Conservation (phyloP, 192 early-diverging fungal species). For the Coemansia biformis region DNA sequence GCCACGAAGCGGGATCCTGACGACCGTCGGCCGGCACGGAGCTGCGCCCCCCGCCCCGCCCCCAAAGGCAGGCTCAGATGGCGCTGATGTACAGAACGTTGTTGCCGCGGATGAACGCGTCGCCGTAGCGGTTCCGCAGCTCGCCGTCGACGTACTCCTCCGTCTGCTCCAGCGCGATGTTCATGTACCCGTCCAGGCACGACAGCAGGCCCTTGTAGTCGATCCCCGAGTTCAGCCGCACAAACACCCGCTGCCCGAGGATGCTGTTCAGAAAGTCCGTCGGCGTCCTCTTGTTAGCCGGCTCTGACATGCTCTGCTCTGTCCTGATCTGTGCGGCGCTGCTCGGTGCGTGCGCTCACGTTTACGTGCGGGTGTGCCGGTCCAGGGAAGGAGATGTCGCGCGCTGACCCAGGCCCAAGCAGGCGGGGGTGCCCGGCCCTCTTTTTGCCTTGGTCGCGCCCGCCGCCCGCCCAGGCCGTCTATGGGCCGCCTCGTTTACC, state of each 20-base stretch:
- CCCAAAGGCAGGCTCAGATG: slow-evolving; percentile 28
- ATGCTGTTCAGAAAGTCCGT: slow-evolving; percentile 85
- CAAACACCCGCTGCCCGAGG: slow-evolving; percentile 79
- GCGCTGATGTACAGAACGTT: slow-evolving; percentile 72
- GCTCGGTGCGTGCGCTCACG: too few relatives aligned
- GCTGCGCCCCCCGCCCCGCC: too few relatives aligned
- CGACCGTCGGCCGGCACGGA: too few relatives aligned
- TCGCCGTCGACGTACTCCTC: slow-evolving; percentile 95
- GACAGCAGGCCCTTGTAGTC: slow-evolving; percentile 90
- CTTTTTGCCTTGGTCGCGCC: too few relatives aligned
- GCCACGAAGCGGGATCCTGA: too few relatives aligned
- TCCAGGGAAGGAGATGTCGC: too few relatives aligned
- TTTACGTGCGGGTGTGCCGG: too few relatives aligned
- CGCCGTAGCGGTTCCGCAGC: slow-evolving; percentile 88
- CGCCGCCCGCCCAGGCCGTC: too few relatives aligned
- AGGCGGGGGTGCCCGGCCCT: too few relatives aligned
- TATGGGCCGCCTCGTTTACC: too few relatives aligned
- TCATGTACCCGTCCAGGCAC: slow-evolving; percentile 95
- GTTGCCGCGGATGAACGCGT: slow-evolving; percentile 96
- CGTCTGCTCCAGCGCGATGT: slow-evolving; percentile 94
- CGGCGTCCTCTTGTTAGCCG: slow-evolving; percentile 57
- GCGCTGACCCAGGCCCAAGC: too few relatives aligned
- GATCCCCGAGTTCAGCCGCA: slow-evolving; percentile 92
- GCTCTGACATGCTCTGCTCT: slow-evolving; percentile 15
- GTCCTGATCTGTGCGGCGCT: too few relatives aligned